A percentile compares a stretch with the other conserved stretches of the same genome.
Conservation (phyloP, 768 basidiomycete genomes). For the Tulasnella sp. region DNA sequence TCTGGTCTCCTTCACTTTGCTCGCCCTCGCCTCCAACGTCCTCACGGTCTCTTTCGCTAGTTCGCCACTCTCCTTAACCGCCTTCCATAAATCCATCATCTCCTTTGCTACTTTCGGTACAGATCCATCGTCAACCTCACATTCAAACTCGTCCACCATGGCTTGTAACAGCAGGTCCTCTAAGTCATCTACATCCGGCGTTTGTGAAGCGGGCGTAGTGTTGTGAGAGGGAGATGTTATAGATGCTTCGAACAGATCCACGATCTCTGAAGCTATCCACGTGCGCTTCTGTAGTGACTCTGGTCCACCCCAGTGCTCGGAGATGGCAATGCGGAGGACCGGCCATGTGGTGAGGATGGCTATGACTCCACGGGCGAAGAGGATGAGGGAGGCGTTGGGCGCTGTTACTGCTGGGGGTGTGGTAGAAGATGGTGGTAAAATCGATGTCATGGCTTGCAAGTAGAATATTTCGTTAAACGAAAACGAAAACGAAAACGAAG, state of each 20-base stretch:
- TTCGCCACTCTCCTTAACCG: slow-evolving; percentile 26
- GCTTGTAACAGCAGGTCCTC: slow-evolving; percentile 74
- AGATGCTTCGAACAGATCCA: slow-evolving; percentile 48
- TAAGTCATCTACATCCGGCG: slow-evolving; percentile 61
- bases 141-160: slow-evolving; percentile 81
- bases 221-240: not conserved
- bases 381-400: slow-evolving; percentile 31
- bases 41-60: slow-evolving; percentile 37
- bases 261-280: slow-evolving; percentile 73
- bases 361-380: slow-evolving; percentile 80
- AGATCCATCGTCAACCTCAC: slow-evolving; percentile 74
- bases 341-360: slow-evolving; percentile 78
- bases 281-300: slow-evolving; percentile 58
- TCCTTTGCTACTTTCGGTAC: slow-evolving; percentile 62
- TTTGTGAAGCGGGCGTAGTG: slow-evolving; percentile 16
- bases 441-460: not conserved
- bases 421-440: slow-evolving; percentile 35
- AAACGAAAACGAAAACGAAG: not conserved
- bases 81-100: slow-evolving; percentile 52
- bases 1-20: slow-evolving; percentile 45
- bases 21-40: slow-evolving; percentile 55
- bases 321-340: slow-evolving; percentile 74
- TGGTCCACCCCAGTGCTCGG: slow-evolving; percentile 78
- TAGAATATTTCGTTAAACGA: not conserved
- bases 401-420: slow-evolving; percentile 16